Percentiles rank a stretch among this genome's conserved stretches.
These are phyloP conservation scores for Colletotrichum echinochloae DNA, from an alignment of 2,329 filamentous ascomycete genomes.

Conservation along the genomic window DNA sequence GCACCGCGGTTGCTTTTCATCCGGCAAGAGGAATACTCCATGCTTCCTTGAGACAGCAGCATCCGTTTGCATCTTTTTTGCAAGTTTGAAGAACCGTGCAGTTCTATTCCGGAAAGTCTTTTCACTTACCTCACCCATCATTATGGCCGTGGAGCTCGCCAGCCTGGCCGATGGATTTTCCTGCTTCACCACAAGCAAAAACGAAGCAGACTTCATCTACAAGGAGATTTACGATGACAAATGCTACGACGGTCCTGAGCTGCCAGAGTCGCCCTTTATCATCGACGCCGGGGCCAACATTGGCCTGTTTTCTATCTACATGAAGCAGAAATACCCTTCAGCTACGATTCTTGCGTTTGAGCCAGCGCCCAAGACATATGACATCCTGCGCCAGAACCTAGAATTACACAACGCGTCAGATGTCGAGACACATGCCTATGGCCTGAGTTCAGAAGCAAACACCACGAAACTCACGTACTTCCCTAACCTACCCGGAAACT, in stretches of 20 bases:
- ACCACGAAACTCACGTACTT: not conserved
- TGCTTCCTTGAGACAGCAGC: too few species aligned
- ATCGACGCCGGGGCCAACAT: slow-evolving; percentile 46
- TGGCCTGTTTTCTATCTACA: slow-evolving; percentile 45
- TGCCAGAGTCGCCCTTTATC: slow-evolving; percentile 40
- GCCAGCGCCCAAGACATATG: slow-evolving; percentile 43
- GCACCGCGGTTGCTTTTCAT: too few species aligned
- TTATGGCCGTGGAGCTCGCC: not conserved
- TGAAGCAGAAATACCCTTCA: slow-evolving; percentile 44
- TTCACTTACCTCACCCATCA: not conserved
- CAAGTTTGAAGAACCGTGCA: too few species aligned
- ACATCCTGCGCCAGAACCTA: slow-evolving; percentile 42
- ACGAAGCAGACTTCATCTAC: too few species aligned
- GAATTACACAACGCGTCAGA: slow-evolving; percentile 34
- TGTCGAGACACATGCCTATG: slow-evolving; percentile 38
- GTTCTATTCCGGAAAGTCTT: too few species aligned
- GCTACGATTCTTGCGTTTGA: slow-evolving; percentile 46
- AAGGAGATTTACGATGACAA: slow-evolving; percentile 41
- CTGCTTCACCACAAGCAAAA: slow-evolving; percentile 36
- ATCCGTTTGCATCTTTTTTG: too few species aligned
- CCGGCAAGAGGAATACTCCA: too few species aligned
- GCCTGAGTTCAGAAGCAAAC: slow-evolving; percentile 27
- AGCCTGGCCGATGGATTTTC: slow-evolving; percentile 32
- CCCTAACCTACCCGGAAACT: slow-evolving; percentile 30
- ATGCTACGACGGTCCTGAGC: slow-evolving; percentile 42